Conservation (phyloP, 768 basidiomycete species). For the Hygrocybe coccinea region DNA sequence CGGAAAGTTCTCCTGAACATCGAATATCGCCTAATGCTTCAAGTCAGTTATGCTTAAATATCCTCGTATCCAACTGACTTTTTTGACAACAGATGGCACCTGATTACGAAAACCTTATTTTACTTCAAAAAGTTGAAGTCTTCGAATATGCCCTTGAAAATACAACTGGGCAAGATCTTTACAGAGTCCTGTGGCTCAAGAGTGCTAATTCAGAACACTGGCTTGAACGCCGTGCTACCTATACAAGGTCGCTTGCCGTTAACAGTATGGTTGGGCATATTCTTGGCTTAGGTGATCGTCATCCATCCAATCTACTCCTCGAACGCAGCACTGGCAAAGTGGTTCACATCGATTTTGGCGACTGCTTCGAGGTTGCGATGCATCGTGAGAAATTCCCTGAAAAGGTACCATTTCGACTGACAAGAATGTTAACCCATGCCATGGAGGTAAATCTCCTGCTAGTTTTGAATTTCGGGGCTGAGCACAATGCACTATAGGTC, state of each 20-base stretch:
- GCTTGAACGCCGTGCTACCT: conserved; percentile 93
- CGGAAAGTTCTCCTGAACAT: conserved; percentile 96
- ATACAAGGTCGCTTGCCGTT: conserved; percentile 91
- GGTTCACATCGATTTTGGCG: conserved; percentile 95
- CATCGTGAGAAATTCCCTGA: conserved; percentile 98
- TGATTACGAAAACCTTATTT: conserved; percentile 90
- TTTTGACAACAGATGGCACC: conserved; percentile 80
- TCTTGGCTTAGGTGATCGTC: conserved; percentile 93
- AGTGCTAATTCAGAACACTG: conserved; percentile 94
- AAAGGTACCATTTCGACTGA: conserved; percentile 96
- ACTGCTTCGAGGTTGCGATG: conserved; percentile 98
- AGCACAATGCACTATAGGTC: conserved; percentile 49
- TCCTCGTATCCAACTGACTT: conserved; percentile 3
- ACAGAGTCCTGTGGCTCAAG: conserved; percentile 95
- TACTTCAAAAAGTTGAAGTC: conserved; percentile 97
- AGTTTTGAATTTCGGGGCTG: conserved; percentile 2
- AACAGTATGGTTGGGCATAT: conserved; percentile 99
- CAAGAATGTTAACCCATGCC: conserved; percentile 96
- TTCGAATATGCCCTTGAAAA: conserved; percentile 99
- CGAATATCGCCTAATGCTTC: conserved; percentile 97
- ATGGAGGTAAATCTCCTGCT: conserved; percentile 73
- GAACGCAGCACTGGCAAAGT: conserved; percentile 90
- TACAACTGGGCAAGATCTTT: conserved; percentile 96
- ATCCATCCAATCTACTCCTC: conserved; percentile 91
- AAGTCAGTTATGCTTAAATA: conserved; percentile 47